Evolutionary conservation across 2,329 filamentous ascomycete species (phyloP), one percentile per base, ranked within the genome.

Genomic region (Conoideocrella luteorostrata): DNA sequence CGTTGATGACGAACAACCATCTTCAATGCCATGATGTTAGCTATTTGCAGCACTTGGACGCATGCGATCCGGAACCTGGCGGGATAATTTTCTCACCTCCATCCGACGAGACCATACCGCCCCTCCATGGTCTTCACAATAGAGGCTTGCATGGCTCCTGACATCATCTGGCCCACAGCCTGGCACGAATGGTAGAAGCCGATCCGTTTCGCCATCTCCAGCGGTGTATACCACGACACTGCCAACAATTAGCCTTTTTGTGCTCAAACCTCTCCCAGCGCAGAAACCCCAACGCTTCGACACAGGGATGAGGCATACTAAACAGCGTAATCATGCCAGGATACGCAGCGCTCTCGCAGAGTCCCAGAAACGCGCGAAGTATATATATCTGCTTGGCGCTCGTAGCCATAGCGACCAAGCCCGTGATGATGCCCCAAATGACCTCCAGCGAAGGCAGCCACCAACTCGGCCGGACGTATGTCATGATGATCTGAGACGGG

Each of bases 1-100:
- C 68, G 45, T 71, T 68, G 51, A 71, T 63, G 39, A 72, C 61
- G 47, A 73, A 72, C 4, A 72, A 59, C 67, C 68, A 56, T n/a
- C 50, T 52, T n/a, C 12, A 20, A 5, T 7, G 20, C 18, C 35
- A 17, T 7, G 43, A 37, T n/a, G n/a, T n/a, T n/a, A n/a, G n/a
- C n/a, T n/a, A n/a, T n/a, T n/a, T n/a, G n/a, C n/a, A n/a, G n/a
- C n/a, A n/a, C n/a, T n/a, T n/a, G n/a, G n/a, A n/a, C n/a, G n/a
- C n/a, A n/a, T n/a, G n/a, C n/a, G n/a, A n/a, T n/a, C n/a, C n/a
- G n/a, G n/a, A n/a, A n/a, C n/a, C n/a, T n/a, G n/a, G n/a, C n/a
- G n/a, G n/a, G n/a, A n/a, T n/a, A n/a, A n/a, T n/a, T n/a, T n/a
- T n/a, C 48, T 38, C 26, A 71, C 45, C 65, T 61, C 69, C 67